Conservation (phyloP, 2,329 filamentous ascomycete species). For the Arthrobotrys sphaeroides region DNA sequence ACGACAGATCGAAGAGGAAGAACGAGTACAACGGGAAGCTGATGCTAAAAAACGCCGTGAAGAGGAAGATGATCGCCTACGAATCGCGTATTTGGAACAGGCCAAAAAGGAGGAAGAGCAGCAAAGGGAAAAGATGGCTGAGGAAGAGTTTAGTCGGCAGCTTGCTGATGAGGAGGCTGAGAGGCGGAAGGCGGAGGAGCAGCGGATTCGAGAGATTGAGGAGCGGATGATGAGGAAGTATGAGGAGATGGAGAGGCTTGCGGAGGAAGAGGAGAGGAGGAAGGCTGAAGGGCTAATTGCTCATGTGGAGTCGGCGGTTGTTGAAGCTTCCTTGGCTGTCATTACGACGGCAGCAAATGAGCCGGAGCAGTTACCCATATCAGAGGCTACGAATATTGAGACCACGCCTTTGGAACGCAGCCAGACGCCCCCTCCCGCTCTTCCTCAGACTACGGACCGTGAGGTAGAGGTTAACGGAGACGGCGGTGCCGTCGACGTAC, state of each 20-base stretch:
- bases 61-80: slow-evolving; percentile 44
- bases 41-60: slow-evolving; percentile 57
- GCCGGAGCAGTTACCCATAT: neutral
- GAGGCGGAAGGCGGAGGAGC: slow-evolving; percentile 31
- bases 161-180: slow-evolving; percentile 33
- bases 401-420: no score
- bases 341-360: neutral
- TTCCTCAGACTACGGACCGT: neutral
- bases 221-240: slow-evolving; percentile 43
- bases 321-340: neutral
- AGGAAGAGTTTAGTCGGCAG: slow-evolving; percentile 15
- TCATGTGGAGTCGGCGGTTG: neutral
- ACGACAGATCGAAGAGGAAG: slow-evolving; percentile 57
- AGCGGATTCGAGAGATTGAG: slow-evolving; percentile 32
- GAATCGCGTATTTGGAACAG: slow-evolving; percentile 44
- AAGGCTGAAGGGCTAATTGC: slow-evolving; percentile 7
- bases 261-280: slow-evolving; percentile 36
- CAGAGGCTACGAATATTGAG: neutral
- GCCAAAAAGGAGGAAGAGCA: slow-evolving; percentile 56
- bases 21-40: slow-evolving; percentile 56
- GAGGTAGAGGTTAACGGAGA: slow-evolving; percentile 8
- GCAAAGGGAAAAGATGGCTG: slow-evolving; percentile 28
- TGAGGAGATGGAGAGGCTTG: slow-evolving; percentile 37
- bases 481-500: slow-evolving; percentile 13
- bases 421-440: neutral